Evolutionary conservation across 176 grass and related monocot species (phyloP), one percentile per base, ranked within the genome.

Genomic region (Themeda triandra): DNA sequence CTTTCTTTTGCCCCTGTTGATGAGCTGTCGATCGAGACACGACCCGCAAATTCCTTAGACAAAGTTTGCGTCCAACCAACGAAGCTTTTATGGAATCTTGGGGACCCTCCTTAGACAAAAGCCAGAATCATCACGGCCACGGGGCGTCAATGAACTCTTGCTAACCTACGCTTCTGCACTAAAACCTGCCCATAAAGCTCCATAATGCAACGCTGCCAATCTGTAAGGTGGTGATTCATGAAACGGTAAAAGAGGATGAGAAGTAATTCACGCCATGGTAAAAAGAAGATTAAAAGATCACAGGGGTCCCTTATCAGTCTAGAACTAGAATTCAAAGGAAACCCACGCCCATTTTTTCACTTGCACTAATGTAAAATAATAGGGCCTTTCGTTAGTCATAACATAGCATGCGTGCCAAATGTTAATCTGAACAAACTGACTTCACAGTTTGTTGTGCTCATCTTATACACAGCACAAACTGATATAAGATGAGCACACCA

Each of bases 61-160:
- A 86, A 90, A 83, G 17, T 17, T 39, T 15, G 15, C 28, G 29
- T 19, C 37, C 53, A 78, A 33, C 79, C 46, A 77, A 60, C 66
- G 10, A 12, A 86, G 23, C 35, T 78, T 71, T 30, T 9, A 23
- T n/a, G n/a, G 39, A 46, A 66, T 62, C 58, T 29, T 68, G 84
- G 67, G 74, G 69, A 8, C 2, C 74, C 32, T 17, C 35, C 28
- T 6, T 41, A 21, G 28, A 58, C 28, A 35, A 18, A 18, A 66
- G 83, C 83, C 46, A 87, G n/a, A 59, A 87, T 83, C 46, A 87
- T 80, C 48, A 31, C 80, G 18, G 39, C 67, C 78, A 80, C 49
- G 69, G 32, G 78, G 33, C 70, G 39, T 23, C 40, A 17, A 1
- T 30, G 41, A 28, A 39, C 79, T 35, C 19, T 40, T 27, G 76